phyloP scores from a whole-genome alignment of 441 rosid genomes.

The Erodium trifolium region DNA sequence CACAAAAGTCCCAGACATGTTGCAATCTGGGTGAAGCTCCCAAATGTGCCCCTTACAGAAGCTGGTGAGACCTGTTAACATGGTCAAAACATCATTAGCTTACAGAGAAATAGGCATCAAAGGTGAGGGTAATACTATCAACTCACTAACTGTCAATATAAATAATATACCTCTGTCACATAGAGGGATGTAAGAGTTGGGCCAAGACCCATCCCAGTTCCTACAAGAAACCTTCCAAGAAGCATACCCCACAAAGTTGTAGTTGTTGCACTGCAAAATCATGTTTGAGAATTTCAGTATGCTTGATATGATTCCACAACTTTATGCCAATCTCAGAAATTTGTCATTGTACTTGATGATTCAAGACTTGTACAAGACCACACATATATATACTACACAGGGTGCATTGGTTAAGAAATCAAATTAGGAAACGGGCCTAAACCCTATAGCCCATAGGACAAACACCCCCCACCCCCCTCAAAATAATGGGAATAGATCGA shows the following conservation, averaged over 20 bases:
- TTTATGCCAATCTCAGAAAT: neutral
- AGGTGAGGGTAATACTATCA: slow-evolving; percentile 1
- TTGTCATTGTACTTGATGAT: too few relatives aligned
- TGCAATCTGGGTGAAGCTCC: slow-evolving; percentile 91
- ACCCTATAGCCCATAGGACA: too few relatives aligned
- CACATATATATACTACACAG: too few relatives aligned
- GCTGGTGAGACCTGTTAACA: slow-evolving; percentile 72
- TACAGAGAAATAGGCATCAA: neutral
- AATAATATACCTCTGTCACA: slow-evolving; percentile 57
- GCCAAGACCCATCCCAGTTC: slow-evolving; percentile 72
- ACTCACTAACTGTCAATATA: slow-evolving; percentile 1
- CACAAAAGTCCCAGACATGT: slow-evolving; percentile 79
- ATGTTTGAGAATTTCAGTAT: slow-evolving; percentile 18
- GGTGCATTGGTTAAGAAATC: too few relatives aligned
- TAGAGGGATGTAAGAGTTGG: slow-evolving; percentile 69
- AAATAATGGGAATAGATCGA: too few relatives aligned
- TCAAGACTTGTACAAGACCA: too few relatives aligned
- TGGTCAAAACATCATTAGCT: slow-evolving; percentile 12
- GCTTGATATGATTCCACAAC: slow-evolving; percentile 5
- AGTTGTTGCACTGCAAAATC: slow-evolving; percentile 51
- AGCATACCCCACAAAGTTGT: slow-evolving; percentile 63
- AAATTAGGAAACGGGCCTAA: too few relatives aligned
- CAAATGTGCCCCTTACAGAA: slow-evolving; percentile 87
- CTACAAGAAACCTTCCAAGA: slow-evolving; percentile 61
- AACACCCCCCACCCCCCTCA: too few relatives aligned